Conservation (phyloP, 2,329 filamentous ascomycete species). For the Macrophomina phaseolina region DNA sequence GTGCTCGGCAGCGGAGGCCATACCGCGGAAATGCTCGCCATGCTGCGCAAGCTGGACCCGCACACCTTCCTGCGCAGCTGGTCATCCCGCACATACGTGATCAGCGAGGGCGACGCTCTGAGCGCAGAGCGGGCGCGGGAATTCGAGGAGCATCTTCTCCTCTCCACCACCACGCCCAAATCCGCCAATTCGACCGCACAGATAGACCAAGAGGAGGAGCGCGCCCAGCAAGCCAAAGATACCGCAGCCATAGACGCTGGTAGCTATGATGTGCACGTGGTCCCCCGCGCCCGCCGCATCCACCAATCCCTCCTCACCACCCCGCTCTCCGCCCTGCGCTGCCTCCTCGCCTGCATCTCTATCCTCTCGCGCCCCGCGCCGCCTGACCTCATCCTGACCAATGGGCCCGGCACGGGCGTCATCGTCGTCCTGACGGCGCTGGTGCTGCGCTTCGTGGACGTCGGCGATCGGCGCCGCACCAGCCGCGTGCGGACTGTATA, state of each 20-base stretch:
- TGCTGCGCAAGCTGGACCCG: conserved; percentile 67
- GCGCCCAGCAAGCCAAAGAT: conserved; percentile 37
- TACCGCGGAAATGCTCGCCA: conserved; percentile 90
- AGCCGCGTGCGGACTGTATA: conserved; percentile 77
- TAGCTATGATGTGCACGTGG: conserved; percentile 67
- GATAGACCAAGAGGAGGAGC: conserved; percentile 14
- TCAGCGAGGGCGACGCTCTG: conserved; percentile 77
- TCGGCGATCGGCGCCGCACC: conserved; percentile 44
- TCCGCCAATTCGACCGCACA: conserved; percentile 2
- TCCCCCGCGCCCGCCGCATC: conserved; percentile 79
- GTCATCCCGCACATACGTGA: conserved; percentile 73
- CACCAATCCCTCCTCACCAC: conserved; percentile 81
- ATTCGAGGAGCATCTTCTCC: conserved; percentile 61
- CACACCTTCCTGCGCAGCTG: conserved; percentile 54
- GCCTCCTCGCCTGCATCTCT: conserved; percentile 51
- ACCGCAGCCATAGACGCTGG: conserved; percentile 33
- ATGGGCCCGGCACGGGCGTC: conserved; percentile 87
- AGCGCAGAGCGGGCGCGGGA: conserved; percentile 68
- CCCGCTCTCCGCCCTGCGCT: conserved; percentile 70
- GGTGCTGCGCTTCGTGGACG: conserved; percentile 60
- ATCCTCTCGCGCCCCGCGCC: conserved; percentile 36
- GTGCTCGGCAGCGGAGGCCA: conserved; percentile 93
- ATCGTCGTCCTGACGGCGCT: conserved; percentile 69
- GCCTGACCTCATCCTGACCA: conserved; percentile 81
- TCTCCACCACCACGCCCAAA: background rate